A percentile compares a stretch with the other conserved stretches of the same genome.
Conservation (phyloP, 2,329 filamentous ascomycete species). For the Thelonectria blattea region DNA sequence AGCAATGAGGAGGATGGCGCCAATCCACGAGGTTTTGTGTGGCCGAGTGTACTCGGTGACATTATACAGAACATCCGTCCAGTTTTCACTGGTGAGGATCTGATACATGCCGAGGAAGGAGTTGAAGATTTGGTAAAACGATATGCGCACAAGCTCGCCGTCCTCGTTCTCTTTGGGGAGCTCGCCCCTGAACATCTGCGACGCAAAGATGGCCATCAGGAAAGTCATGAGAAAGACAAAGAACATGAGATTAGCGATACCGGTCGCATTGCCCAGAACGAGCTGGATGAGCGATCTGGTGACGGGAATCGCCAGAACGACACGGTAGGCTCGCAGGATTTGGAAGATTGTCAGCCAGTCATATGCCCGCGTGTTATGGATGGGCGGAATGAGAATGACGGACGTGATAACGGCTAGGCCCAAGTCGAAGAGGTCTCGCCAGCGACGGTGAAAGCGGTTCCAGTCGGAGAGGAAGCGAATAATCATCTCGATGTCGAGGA, state of each 20-base stretch:
- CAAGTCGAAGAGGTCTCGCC: constrained; percentile 81
- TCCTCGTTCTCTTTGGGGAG: constrained; percentile 67
- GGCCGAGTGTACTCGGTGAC: constrained; percentile 72
- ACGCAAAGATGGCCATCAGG: constrained; percentile 89
- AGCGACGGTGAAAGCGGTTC: constrained; percentile 76
- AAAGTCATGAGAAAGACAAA: constrained; percentile 98
- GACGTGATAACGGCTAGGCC: constrained; percentile 80
- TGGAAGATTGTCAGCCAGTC: constrained; percentile 93
- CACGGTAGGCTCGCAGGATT: constrained; percentile 87
- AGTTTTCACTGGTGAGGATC: constrained; percentile 93
- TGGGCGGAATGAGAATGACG: constrained; percentile 83
- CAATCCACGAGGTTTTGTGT: constrained; percentile 86
- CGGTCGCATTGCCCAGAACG: constrained; percentile 88
- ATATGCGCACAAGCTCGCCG: constrained; percentile 71
- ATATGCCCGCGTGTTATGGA: constrained; percentile 77
- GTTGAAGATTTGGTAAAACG: constrained; percentile 92
- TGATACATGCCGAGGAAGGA: constrained; percentile 98
- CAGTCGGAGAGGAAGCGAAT: constrained; percentile 80
- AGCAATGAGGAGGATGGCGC: constrained; percentile 85
- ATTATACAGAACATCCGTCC: constrained; percentile 87
- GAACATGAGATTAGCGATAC: constrained; percentile 92
- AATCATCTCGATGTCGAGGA: constrained; percentile 82
- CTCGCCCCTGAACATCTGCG: constrained; percentile 89
- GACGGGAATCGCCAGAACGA: constrained; percentile 87
- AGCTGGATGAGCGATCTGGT: constrained; percentile 86